A percentile compares a stretch with the other conserved stretches of the same genome.
Conservation (phyloP, 2,329 filamentous ascomycete genomes). For the Berkeleyomyces rouxiae region DNA sequence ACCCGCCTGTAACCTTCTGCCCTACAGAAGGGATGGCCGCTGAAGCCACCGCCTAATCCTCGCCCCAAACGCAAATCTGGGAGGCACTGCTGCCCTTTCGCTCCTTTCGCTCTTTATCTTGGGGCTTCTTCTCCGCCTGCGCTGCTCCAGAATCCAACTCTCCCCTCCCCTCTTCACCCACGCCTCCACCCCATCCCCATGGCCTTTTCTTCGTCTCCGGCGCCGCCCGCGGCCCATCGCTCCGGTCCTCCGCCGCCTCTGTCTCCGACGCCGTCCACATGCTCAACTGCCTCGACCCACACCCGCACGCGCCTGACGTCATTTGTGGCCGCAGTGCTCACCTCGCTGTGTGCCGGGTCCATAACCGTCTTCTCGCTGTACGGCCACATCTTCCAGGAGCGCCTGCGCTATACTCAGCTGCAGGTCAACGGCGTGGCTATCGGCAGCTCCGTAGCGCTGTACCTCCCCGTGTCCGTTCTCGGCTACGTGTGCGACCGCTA, state of each 20-base stretch:
- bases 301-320: constrained; percentile 19
- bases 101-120: background rate
- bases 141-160: background rate
- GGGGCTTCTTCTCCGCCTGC: background rate
- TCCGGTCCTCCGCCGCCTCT: background rate
- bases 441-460: constrained; percentile 72
- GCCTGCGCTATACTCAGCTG: constrained; percentile 74
- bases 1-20: background rate
- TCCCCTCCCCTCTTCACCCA: background rate
- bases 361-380: constrained; percentile 92
- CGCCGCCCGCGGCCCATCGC: background rate
- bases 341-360: constrained; percentile 66
- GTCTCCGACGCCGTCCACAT: constrained; percentile 3
- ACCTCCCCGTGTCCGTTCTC: constrained; percentile 77
- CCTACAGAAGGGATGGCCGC: background rate
- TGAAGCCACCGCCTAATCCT: background rate
- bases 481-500: constrained; percentile 85
- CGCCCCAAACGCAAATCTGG: background rate
- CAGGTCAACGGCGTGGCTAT: constrained; percentile 86
- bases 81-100: background rate
- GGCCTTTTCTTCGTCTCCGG: background rate
- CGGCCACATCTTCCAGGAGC: constrained; percentile 73
- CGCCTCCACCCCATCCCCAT: background rate
- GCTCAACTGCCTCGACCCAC: background rate
- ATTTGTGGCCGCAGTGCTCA: constrained; percentile 37